Conservation (phyloP, 345 rosid genomes). For the Salix dunnii region DNA sequence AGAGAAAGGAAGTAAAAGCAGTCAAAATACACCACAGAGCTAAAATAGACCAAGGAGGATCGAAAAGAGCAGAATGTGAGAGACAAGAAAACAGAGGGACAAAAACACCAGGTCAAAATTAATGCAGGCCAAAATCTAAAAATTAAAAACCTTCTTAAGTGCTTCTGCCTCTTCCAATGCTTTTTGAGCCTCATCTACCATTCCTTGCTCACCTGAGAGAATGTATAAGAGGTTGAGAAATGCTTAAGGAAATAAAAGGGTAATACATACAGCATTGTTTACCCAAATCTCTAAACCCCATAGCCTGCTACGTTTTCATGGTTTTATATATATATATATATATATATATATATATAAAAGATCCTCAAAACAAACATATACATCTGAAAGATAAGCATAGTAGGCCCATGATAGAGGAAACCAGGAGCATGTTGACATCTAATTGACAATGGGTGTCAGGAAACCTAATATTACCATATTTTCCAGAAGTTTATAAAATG, state of each 20-base stretch:
- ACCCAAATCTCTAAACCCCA: neutral
- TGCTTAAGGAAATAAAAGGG: neutral
- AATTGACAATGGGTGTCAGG: neutral
- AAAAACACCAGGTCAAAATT: neutral
- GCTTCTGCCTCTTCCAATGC: constrained; percentile 99
- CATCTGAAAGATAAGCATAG: too few relatives aligned
- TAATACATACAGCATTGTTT: neutral
- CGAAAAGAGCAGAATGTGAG: neutral
- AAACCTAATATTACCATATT: neutral
- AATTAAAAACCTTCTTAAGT: constrained; percentile 74
- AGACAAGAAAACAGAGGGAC: neutral
- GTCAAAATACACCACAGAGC: neutral
- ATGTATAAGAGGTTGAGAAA: constrained; percentile 3
- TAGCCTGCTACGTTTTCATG: neutral
- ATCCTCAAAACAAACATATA: too few relatives aligned
- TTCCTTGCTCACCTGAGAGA: constrained; percentile 85
- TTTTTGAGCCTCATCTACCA: constrained; percentile 99
- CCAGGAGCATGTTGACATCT: neutral
- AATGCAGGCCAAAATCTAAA: neutral
- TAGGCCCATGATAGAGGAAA: neutral
- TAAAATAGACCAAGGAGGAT: neutral
- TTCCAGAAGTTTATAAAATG: neutral
- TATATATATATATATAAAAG: too few relatives aligned
- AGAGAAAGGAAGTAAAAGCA: neutral
- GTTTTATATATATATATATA: neutral